Base-by-base conservation (phyloP, 257 asterid species). In the Penstemon barbatus region DNA sequence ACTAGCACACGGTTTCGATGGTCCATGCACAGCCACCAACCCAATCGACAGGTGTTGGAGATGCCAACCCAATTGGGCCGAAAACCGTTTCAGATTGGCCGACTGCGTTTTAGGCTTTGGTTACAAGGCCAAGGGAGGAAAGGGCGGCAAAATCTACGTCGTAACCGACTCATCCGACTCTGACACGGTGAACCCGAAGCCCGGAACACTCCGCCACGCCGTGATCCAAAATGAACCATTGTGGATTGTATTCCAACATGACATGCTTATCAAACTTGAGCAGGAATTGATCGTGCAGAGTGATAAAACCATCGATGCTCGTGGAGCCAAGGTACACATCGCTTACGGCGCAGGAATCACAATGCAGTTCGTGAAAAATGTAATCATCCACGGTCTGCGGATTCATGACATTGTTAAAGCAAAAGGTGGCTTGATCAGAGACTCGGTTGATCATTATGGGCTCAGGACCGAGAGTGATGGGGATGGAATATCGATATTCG, bases 11-110 rank as follows among this genome's bases (percentile, higher is more conserved):
- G 65, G 33, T 8, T 51, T 48, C 8, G 15, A 3, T 0, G 79
- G 80, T 4, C 52, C 75, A 6, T 87, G 96, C 79, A 33, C 10
- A 65, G 87, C 84, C 18, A 82, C 86, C 36, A 89, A 87, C 77
- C 95, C 96, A 2, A 85, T 89, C 8, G 96, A 89, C 73, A 45
- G 76, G 0, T 87, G 96, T 69, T 89, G 95, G 92, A 70, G 96
- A 57, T 89, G 96, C 52, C 50, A 79, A 5, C 77, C 79, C 0
- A 56, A 87, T 13, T 89, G 95, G 95, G 90, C 85, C 9, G 7
- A 62, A 0, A 80, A 89, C 60, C 69, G 95, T 63, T 79, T 82
- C 78, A 55, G 74, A n/a, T 49, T 89, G 4, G 95, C 88, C 0
- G 80, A 80, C 38, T 85, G 95, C 25, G 89, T 72, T 4, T n/a